Conservation (phyloP, 306 rosid genomes). For the Dryas alaskensis region DNA sequence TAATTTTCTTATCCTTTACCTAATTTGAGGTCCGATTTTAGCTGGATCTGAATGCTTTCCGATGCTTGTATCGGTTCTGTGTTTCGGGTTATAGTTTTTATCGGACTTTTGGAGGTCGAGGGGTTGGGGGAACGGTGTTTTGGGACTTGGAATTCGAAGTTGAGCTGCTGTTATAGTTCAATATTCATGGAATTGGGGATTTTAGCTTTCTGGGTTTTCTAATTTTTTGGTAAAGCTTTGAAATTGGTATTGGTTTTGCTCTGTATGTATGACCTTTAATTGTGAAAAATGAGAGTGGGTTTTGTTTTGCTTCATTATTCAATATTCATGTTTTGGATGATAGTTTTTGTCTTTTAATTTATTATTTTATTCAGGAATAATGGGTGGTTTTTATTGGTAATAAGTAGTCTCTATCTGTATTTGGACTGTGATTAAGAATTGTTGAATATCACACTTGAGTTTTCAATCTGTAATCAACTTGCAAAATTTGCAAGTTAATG, state of each 20-base stretch:
- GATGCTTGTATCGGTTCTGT: not conserved
- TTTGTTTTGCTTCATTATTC: not conserved
- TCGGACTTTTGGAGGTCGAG: not conserved
- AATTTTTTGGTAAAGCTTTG: not conserved
- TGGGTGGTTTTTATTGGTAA: not conserved
- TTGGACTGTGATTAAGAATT: slow-evolving; percentile 10
- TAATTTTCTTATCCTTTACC: not conserved
- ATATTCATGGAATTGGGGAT: not conserved
- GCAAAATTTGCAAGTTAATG: not conserved
- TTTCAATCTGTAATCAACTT: not conserved
- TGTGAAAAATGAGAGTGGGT: not conserved
- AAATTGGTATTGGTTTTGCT: not conserved
- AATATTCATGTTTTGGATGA: not conserved
- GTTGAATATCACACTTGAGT: not conserved
- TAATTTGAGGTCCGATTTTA: slow-evolving; percentile 2
- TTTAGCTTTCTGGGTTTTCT: not conserved
- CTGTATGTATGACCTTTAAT: not conserved
- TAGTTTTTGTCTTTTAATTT: not conserved
- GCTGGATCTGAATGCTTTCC: slow-evolving; percentile 10
- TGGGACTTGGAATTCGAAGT: not conserved
- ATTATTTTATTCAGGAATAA: not conserved
- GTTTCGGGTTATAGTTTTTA: not conserved
- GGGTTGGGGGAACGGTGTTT: not conserved
- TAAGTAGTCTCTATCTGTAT: not conserved
- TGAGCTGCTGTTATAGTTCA: slow-evolving; percentile 12